Evolutionary conservation across 495 filamentous ascomycete species (phyloP).

Genomic region (Aspergillus funiculosus): DNA sequence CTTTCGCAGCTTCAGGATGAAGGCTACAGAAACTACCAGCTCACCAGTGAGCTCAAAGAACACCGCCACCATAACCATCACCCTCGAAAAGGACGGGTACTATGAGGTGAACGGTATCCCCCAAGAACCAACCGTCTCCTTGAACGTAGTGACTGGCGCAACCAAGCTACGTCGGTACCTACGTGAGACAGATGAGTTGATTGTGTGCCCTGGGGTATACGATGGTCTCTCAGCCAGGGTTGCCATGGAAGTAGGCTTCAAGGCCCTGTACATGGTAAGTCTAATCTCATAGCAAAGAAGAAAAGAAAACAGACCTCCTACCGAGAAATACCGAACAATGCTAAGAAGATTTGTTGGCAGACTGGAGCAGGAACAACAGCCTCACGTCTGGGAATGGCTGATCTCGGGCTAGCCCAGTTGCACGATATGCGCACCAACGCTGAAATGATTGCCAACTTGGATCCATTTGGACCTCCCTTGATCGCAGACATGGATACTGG

Average conservation of each 20-base stretch:
- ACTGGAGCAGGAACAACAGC: slow-evolving; percentile 64
- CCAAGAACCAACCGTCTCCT: slow-evolving; percentile 28
- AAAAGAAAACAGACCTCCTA: too few species aligned
- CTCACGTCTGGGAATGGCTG: slow-evolving; percentile 58
- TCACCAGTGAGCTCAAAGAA: slow-evolving; percentile 9
- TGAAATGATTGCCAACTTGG: slow-evolving; percentile 58
- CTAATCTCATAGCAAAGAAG: neutral
- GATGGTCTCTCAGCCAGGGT: slow-evolving; percentile 64
- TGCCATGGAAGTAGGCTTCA: slow-evolving; percentile 54
- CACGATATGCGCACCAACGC: slow-evolving; percentile 64
- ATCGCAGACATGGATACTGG: slow-evolving; percentile 71
- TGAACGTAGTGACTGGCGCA: slow-evolving; percentile 36
- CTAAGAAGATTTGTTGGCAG: slow-evolving; percentile 25
- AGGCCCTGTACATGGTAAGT: slow-evolving; percentile 62
- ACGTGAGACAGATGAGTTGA: slow-evolving; percentile 33
- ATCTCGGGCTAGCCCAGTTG: slow-evolving; percentile 58
- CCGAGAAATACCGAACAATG: neutral
- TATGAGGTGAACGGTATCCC: slow-evolving; percentile 33
- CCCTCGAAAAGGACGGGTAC: slow-evolving; percentile 35
- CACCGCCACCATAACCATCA: slow-evolving; percentile 30
- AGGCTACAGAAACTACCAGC: slow-evolving; percentile 7
- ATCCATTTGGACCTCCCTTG: slow-evolving; percentile 50
- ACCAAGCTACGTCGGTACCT: slow-evolving; percentile 45
- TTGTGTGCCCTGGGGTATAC: slow-evolving; percentile 62
- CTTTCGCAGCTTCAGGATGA: slow-evolving; percentile 15